Evolutionary conservation across 805 yeast genomes (phyloP).

Genomic region (Candida alai): DNA sequence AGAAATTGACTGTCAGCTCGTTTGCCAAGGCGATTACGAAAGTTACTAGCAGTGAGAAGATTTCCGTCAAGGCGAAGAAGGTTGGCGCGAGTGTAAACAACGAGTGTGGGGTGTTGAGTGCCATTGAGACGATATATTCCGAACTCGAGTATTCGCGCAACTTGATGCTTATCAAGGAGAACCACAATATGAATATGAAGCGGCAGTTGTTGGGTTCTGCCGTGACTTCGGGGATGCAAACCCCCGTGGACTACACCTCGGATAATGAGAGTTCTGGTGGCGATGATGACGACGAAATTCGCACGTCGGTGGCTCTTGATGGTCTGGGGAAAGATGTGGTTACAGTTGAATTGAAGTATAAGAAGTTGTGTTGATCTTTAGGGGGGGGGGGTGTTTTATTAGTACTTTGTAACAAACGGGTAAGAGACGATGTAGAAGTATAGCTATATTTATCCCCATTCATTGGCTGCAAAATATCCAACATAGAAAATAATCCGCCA

Average conservation of each 20-base stretch:
- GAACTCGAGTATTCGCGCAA: constrained; percentile 74
- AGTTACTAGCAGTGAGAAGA: constrained; percentile 62
- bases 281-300: neutral
- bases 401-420: too few relatives aligned
- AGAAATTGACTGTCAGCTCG: constrained; percentile 59
- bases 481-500: too few relatives aligned
- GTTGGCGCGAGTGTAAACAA: constrained; percentile 59
- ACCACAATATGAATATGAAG: constrained; percentile 21
- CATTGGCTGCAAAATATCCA: too few relatives aligned
- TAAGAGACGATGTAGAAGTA: too few relatives aligned
- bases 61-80: constrained; percentile 61
- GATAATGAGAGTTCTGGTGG: neutral
- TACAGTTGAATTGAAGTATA: too few relatives aligned
- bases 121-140: constrained; percentile 73
- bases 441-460: too few relatives aligned
- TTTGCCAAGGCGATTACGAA: constrained; percentile 66
- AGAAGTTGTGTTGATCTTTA: too few relatives aligned
- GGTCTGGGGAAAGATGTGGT: too few relatives aligned
- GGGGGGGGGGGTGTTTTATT: too few relatives aligned
- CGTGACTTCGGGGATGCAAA: constrained; percentile 20
- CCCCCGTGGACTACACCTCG: constrained; percentile 18
- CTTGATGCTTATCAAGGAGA: constrained; percentile 32
- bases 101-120: constrained; percentile 80
- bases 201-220: constrained; percentile 15
- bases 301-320: too few relatives aligned